phyloP scores from a whole-genome alignment of 1,284 basidiomycete genomes.

The Cryptococcus sp. region DNA sequence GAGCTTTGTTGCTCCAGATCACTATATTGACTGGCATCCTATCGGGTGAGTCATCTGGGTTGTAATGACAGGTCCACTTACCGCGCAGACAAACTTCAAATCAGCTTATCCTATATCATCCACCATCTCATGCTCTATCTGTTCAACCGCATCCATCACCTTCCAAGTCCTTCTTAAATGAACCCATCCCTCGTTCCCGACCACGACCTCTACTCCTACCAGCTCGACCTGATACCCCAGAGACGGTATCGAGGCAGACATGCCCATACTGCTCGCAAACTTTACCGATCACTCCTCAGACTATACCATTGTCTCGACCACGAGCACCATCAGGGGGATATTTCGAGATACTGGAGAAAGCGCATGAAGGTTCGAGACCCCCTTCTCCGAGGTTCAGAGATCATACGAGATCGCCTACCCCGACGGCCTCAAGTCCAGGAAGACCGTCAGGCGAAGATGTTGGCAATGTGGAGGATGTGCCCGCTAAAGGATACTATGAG shows the following conservation, averaged over 20 bases:
- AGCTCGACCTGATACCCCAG: neutral
- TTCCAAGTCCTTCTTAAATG: neutral
- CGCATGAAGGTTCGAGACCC: constrained; percentile 39
- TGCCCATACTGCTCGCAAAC: constrained; percentile 37
- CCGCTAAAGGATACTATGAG: constrained; percentile 51
- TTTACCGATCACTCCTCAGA: constrained; percentile 1
- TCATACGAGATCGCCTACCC: constrained; percentile 4
- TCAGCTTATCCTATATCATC: constrained; percentile 83
- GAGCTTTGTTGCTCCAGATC: neutral
- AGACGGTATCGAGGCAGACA: constrained; percentile 1
- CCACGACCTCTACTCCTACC: constrained; percentile 34
- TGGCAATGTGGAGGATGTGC: constrained; percentile 21
- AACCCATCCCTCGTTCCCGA: constrained; percentile 15
- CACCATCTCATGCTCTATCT: constrained; percentile 74
- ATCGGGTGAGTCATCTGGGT: constrained; percentile 1
- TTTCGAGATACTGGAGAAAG: constrained; percentile 40
- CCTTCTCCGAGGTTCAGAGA: constrained; percentile 47
- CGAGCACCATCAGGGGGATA: constrained; percentile 17
- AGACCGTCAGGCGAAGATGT: constrained; percentile 5
- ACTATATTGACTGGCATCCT: constrained; percentile 5
- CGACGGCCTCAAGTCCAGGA: neutral
- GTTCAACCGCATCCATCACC: constrained; percentile 52
- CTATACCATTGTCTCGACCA: constrained; percentile 1
- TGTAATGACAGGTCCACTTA: neutral
- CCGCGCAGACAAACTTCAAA: constrained; percentile 56